These are phyloP conservation scores for Tuber borchii DNA, from an alignment of 495 filamentous ascomycete genomes.

Conservation along the genomic window DNA sequence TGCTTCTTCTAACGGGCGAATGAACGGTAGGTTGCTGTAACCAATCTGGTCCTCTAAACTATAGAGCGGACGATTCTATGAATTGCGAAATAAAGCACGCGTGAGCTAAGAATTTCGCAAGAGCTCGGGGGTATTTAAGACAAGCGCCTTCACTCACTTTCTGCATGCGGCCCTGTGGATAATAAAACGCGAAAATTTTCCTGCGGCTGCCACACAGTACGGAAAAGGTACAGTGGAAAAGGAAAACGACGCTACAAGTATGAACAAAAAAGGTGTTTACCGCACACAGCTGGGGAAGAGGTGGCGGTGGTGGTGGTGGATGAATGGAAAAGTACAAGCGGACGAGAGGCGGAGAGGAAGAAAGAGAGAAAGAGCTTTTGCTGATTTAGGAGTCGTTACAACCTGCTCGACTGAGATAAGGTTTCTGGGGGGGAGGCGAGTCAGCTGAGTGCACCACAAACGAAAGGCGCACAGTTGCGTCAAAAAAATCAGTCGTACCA, in stretches of 20 bases:
- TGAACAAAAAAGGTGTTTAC: conserved; percentile 24
- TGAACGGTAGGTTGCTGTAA: conserved; percentile 37
- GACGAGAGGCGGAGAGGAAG: conserved; percentile 1
- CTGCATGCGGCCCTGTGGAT: conserved; percentile 40
- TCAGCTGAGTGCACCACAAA: conserved; percentile 33
- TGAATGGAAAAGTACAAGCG: conserved; percentile 6
- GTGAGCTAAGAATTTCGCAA: conserved; percentile 36
- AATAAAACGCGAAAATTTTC: conserved; percentile 35
- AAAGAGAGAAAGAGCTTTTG: conserved; percentile 8
- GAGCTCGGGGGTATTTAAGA: conserved; percentile 24
- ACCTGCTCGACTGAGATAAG: conserved; percentile 33
- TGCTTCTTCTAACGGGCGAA: conserved; percentile 23
- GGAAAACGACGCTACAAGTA: conserved; percentile 29
- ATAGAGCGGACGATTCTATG: conserved; percentile 37
- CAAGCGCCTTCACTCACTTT: conserved; percentile 35
- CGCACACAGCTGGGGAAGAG: background rate
- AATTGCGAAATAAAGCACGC: conserved; percentile 35
- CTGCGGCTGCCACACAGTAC: conserved; percentile 31
- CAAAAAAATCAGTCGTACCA: conserved; percentile 26
- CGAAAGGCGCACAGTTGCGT: conserved; percentile 32
- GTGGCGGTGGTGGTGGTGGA: background rate
- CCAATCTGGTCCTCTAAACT: conserved; percentile 42
- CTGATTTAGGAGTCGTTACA: conserved; percentile 17
- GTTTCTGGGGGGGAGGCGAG: conserved; percentile 35
- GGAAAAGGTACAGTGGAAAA: conserved; percentile 14